phyloP scores from a whole-genome alignment of 164 flowering plant species.

The Saururus chinensis region DNA sequence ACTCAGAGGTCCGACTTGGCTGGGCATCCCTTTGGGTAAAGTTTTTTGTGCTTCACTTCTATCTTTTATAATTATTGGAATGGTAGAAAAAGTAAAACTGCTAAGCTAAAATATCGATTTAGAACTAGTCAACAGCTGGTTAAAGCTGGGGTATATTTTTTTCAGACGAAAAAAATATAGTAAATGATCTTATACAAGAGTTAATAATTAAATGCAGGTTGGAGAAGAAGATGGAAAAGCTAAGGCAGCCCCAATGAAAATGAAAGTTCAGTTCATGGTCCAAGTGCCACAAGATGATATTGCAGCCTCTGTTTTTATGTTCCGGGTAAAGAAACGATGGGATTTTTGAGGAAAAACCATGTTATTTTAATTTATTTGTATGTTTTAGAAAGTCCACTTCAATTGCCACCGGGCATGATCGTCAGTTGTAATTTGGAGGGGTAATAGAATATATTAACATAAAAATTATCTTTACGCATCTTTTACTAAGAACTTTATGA shows the following conservation, averaged over 20 bases:
- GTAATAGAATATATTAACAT: too few relatives aligned
- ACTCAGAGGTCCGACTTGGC: slow-evolving; percentile 77
- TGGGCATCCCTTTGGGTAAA: slow-evolving; percentile 97
- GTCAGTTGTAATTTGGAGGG: too few relatives aligned
- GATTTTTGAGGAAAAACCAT: slow-evolving; percentile 24
- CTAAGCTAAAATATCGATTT: neutral
- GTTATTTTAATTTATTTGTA: neutral
- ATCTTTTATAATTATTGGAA: neutral
- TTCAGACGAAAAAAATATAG: neutral
- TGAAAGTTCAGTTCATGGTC: slow-evolving; percentile 86
- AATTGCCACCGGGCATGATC: neutral
- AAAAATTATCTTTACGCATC: too few relatives aligned
- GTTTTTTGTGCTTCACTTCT: neutral
- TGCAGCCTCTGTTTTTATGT: slow-evolving; percentile 49
- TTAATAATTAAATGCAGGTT: slow-evolving; percentile 31
- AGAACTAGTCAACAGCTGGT: neutral
- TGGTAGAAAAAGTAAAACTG: too few relatives aligned
- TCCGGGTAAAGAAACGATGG: slow-evolving; percentile 93
- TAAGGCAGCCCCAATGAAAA: slow-evolving; percentile 79
- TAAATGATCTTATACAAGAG: neutral
- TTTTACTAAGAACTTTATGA: too few relatives aligned
- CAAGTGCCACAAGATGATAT: slow-evolving; percentile 95
- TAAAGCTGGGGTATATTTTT: neutral
- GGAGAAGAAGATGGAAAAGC: slow-evolving; percentile 82
- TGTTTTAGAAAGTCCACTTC: neutral